Evolutionary conservation across 2,329 filamentous ascomycete genomes (phyloP).

Genomic region (Cytospora schulzeri): DNA sequence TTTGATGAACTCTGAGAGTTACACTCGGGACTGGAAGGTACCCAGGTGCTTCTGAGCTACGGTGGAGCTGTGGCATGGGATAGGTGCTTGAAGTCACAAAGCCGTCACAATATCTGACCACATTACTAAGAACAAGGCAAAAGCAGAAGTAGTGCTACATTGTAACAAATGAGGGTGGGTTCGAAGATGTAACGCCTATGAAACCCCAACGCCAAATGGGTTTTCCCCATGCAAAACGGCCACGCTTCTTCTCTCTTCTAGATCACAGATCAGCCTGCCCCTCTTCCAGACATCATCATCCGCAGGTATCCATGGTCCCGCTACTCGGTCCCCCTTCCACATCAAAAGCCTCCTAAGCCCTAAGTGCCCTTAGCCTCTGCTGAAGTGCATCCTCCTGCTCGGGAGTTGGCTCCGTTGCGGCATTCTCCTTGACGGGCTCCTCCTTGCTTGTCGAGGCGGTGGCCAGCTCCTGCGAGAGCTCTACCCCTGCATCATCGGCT

Average conservation of each 20-base stretch:
- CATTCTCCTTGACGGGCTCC: conserved; percentile 56
- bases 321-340: neutral
- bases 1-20: too few species aligned
- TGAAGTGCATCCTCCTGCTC: conserved; percentile 78
- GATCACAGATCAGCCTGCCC: neutral
- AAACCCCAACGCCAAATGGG: conserved; percentile 21
- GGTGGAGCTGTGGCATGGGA: too few species aligned
- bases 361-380: conserved; percentile 58
- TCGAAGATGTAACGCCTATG: conserved; percentile 12
- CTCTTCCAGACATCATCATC: too few species aligned
- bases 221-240: neutral
- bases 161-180: neutral
- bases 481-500: conserved; percentile 84
- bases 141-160: neutral
- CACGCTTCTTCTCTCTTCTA: neutral
- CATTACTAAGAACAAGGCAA: neutral
- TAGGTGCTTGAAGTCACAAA: too few species aligned
- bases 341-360: conserved; percentile 44
- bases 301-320: neutral
- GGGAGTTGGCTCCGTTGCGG: conserved; percentile 67
- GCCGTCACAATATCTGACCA: neutral
- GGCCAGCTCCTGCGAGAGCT: conserved; percentile 75
- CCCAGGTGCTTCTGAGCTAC: too few species aligned
- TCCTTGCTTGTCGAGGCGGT: conserved; percentile 57
- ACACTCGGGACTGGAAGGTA: too few species aligned